phyloP scores from a whole-genome alignment of 140 eudicot genomes.

The Stevia rebaudiana region DNA sequence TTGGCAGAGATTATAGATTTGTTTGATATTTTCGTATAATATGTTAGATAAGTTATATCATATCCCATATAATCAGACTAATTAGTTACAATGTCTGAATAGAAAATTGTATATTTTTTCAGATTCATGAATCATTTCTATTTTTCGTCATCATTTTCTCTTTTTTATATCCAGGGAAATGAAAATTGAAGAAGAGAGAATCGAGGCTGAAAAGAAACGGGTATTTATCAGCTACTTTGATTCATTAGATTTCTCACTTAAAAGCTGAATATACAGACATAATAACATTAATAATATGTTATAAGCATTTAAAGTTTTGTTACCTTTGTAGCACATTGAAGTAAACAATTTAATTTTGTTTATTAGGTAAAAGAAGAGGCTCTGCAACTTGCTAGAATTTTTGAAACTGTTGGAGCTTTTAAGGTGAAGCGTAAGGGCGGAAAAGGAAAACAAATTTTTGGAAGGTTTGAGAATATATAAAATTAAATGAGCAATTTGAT shows the following conservation, averaged over 20 bases:
- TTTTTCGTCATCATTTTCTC: slow-evolving; percentile 6
- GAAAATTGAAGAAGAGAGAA: slow-evolving; percentile 93
- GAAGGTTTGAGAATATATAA: slow-evolving; percentile 45
- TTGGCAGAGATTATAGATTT: neutral
- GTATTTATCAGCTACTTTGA: slow-evolving; percentile 34
- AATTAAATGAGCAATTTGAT: neutral
- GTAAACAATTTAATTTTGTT: neutral
- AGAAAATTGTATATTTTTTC: neutral
- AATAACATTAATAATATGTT: neutral
- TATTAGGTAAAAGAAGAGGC: slow-evolving; percentile 90
- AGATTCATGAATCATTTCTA: neutral
- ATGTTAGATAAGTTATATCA: neutral
- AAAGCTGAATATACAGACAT: neutral
- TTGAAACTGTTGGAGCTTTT: slow-evolving; percentile 92
- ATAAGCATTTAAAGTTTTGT: neutral
- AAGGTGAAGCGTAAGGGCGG: slow-evolving; percentile 94
- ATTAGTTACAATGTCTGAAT: neutral
- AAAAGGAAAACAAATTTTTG: slow-evolving; percentile 91
- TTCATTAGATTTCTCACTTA: neutral
- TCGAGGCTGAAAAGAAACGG: slow-evolving; percentile 88
- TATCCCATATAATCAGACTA: slow-evolving; percentile 5
- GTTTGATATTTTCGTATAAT: neutral
- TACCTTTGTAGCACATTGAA: neutral
- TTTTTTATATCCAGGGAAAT: slow-evolving; percentile 68
- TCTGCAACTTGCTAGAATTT: slow-evolving; percentile 72